Percentiles rank a stretch among this genome's conserved stretches.
phyloP scores from a whole-genome alignment of 306 rosid genomes.

The Dicorynia guianensis region DNA sequence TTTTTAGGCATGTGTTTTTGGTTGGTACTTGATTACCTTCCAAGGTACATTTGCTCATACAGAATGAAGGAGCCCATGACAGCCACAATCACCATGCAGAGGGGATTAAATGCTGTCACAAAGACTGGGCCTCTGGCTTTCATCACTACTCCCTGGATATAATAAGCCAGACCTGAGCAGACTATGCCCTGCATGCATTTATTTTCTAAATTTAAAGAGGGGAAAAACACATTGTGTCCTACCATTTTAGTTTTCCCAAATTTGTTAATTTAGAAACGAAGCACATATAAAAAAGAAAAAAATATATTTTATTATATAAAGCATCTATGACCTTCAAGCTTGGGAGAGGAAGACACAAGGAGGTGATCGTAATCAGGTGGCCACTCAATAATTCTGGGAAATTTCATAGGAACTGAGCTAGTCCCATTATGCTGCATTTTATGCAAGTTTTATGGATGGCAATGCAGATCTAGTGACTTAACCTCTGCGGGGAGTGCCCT shows the following conservation, averaged over 20 bases:
- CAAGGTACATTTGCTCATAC: slow-evolving; percentile 69
- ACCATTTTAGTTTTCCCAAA: not conserved
- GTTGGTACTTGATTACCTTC: slow-evolving; percentile 63
- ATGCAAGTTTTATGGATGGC: no score
- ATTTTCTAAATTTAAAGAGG: not conserved
- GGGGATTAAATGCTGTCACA: slow-evolving; percentile 86
- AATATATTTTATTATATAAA: not conserved
- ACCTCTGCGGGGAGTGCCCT: no score
- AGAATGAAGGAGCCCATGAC: slow-evolving; percentile 72
- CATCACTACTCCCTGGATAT: slow-evolving; percentile 93
- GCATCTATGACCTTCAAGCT: not conserved
- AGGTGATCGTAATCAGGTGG: not conserved
- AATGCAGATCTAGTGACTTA: no score
- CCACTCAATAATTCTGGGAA: not conserved
- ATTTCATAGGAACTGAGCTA: no score
- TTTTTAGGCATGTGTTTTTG: not conserved
- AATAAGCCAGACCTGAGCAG: slow-evolving; percentile 90
- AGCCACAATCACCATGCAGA: slow-evolving; percentile 90
- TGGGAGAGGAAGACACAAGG: not conserved
- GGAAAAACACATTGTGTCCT: not conserved
- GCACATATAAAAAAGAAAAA: no score
- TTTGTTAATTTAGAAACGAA: not conserved
- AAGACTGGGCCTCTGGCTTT: slow-evolving; percentile 88
- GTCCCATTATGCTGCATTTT: no score
- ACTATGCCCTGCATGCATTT: slow-evolving; percentile 77